Evolutionary conservation across 2,329 filamentous ascomycete species (phyloP).

Genomic region (Westerdykella ornata): DNA sequence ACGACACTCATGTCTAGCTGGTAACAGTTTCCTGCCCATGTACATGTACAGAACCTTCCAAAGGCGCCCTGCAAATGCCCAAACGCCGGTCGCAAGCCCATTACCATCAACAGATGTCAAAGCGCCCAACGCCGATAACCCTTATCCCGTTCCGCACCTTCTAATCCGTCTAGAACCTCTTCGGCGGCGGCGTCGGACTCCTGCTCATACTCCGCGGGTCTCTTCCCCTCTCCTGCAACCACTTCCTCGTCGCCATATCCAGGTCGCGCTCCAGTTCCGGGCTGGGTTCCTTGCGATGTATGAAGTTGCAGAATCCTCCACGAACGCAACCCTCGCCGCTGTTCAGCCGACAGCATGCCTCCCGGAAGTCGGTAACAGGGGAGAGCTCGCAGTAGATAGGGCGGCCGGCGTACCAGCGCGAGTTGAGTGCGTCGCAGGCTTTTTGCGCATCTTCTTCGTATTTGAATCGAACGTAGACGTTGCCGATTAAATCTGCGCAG

Average conservation of each 20-base stretch:
- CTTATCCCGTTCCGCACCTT: no score
- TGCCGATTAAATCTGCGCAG: constrained; percentile 80
- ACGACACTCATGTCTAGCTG: no score
- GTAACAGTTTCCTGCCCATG: no score
- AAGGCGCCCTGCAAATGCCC: no score
- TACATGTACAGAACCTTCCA: no score
- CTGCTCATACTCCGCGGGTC: constrained; percentile 76
- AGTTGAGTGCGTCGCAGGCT: constrained; percentile 90
- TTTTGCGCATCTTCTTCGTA: constrained; percentile 95
- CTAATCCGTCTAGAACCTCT: constrained; percentile 18
- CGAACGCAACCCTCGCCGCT: constrained; percentile 91
- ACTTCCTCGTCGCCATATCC: constrained; percentile 88
- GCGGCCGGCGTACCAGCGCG: constrained; percentile 90
- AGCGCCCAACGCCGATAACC: no score
- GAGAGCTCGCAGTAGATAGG: constrained; percentile 98
- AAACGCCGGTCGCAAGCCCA: no score
- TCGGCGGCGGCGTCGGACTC: constrained; percentile 81
- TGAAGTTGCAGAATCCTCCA: constrained; percentile 98
- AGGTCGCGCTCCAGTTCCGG: constrained; percentile 84
- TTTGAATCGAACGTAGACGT: constrained; percentile 99
- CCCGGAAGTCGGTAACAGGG: constrained; percentile 94
- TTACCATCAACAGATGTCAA: no score
- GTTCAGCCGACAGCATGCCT: constrained; percentile 93
- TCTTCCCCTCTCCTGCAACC: constrained; percentile 75
- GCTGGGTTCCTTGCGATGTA: constrained; percentile 91